Evolutionary conservation across 164 flowering plant species (phyloP), one percentile per base, ranked within the genome.

Genomic region (Echeveria elegans): DNA sequence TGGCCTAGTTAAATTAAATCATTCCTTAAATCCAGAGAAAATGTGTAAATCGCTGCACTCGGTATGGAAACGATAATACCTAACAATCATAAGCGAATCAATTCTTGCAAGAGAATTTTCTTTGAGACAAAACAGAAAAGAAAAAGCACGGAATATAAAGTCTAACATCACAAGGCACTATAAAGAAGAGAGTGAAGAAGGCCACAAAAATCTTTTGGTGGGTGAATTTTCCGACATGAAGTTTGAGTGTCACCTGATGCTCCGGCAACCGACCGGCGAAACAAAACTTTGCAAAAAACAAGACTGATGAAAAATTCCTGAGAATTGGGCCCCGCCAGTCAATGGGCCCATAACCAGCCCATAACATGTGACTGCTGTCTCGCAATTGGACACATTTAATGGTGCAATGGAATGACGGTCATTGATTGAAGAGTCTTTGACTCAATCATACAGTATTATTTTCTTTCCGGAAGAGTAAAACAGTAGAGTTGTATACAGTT

Each of bases 341-440:
- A n/a, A 66, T 68, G 62, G 66, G 71, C 64, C 72, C 66, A 59
- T 58, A 52, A 69, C 78, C 77, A 73, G 74, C 79, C 79, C 83
- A 78, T 73, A 72, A 76, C 77, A 72, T 71, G 77, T 70, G 74
- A 73, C 69, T 73, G 68, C 78, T 81, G 84, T 78, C 84, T 76
- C 70, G 65, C 66, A 74, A 76, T 76, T 77, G 40, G 77, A 74
- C 66, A 63, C 75, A 81, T n/a, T n/a, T n/a, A n/a, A n/a, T n/a
- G n/a, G n/a, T n/a, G n/a, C n/a, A n/a, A n/a, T n/a, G n/a, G n/a
- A n/a, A n/a, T n/a, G n/a, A n/a, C n/a, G n/a, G n/a, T n/a, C n/a
- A n/a, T n/a, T n/a, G n/a, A n/a, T n/a, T n/a, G n/a, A n/a, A n/a
- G n/a, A n/a, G n/a, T n/a, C n/a, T n/a, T n/a, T n/a, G n/a, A n/a